Conservation (phyloP, 345 rosid genomes). For the Euphorbia pulcherrima region DNA sequence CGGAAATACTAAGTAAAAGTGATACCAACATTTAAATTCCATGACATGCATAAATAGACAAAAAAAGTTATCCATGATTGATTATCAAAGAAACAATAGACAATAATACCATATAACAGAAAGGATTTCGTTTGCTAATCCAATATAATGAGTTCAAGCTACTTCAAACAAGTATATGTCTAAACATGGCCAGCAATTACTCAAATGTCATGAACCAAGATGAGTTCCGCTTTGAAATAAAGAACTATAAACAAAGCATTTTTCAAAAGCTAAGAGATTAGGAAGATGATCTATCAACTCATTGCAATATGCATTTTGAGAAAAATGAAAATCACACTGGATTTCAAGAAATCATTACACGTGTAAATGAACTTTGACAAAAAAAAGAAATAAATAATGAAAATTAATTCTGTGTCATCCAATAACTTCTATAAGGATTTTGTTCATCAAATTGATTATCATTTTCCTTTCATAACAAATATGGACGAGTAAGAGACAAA, state of each 20-base stretch:
- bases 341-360: neutral
- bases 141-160: neutral
- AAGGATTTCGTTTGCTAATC: neutral
- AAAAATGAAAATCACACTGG: neutral
- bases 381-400: neutral
- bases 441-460: neutral
- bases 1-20: neutral
- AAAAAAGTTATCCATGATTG: neutral
- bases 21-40: constrained; percentile 6
- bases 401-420: neutral
- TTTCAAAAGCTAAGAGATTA: neutral
- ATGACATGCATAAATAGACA: neutral
- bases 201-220: neutral
- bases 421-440: neutral
- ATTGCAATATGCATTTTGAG: neutral
- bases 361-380: neutral
- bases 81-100: neutral
- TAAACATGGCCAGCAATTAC: neutral
- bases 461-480: neutral
- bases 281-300: neutral
- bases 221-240: neutral
- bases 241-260: too few species aligned
- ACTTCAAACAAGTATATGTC: too few species aligned
- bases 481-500: neutral
- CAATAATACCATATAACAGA: neutral